A percentile compares a stretch with the other conserved stretches of the same genome.
Conservation (phyloP, 768 basidiomycete species). For the Lactifluus echinatus region DNA sequence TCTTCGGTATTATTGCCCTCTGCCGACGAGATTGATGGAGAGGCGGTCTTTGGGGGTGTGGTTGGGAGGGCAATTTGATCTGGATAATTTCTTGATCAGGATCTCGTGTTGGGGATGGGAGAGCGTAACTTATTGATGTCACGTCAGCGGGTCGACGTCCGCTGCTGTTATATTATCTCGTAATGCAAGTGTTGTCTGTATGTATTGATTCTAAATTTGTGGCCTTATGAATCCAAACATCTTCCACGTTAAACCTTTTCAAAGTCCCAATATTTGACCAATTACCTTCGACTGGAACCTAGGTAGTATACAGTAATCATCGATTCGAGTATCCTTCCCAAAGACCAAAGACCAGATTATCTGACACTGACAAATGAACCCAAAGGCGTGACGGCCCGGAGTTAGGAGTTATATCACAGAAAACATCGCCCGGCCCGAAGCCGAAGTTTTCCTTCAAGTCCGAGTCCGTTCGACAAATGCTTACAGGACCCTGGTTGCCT, state of each 20-base stretch:
- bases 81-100: neutral
- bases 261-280: no score
- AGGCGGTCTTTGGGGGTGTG: neutral
- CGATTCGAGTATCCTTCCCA: no score
- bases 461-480: no score
- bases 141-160: neutral
- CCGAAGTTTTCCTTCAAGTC: no score
- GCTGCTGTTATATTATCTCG: neutral
- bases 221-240: neutral
- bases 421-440: no score
- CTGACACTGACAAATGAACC: no score
- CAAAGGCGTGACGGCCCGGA: no score
- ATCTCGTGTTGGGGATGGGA: neutral
- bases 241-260: neutral
- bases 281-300: neutral
- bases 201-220: neutral
- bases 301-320: no score
- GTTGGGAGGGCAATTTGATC: conserved; percentile 14
- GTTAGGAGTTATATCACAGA: no score
- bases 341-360: no score
- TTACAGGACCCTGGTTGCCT: no score
- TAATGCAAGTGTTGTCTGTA: neutral
- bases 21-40: neutral
- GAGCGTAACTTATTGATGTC: neutral
- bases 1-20: neutral